Base-by-base conservation (phyloP, 805 yeast genomes). In the Spathaspora girioi region DNA sequence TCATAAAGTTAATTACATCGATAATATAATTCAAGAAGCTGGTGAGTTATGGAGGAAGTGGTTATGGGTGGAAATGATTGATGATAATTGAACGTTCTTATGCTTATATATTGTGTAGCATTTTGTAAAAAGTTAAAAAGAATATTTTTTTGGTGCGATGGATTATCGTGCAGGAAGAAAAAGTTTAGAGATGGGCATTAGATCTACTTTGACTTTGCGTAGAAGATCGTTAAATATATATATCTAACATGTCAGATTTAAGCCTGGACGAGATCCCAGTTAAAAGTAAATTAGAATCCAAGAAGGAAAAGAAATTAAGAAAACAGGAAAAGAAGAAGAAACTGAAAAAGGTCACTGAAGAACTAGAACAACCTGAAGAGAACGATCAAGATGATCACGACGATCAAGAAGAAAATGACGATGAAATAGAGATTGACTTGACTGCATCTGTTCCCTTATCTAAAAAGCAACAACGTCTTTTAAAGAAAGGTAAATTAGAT, bases 1-100 rank as follows among this genome's bases (percentile, higher is more conserved):
- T n/a, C 80, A 80, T 35, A 73, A 72, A 50, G 70, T 76, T 41
- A 80, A 78, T 55, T 89, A 87, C 57, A 86, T 89, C 64, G 91
- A 87, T 61, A 86, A 84, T 56, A 77, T 89, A 27, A 76, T 89
- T 43, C 70, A 73, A 50, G 92, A 86, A 64, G 92, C 96, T 2
- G 96, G 96, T 31, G 96, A 89, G 61, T 73, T 87, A 43, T 89
- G 96, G 96, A 75, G 97, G 56, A 86, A 83, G 59, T 88, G 93
- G 89, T 69, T 87, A 40, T 88, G 75, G 75, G 57, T 65, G 56
- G 78, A 73, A 53, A 65, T 69, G 69, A 58, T 62, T 43, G 74
- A 69, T 43, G 69, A 67, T 43, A 61, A 59, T 52, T 60, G 47
- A 43, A 38, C n/a, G 46, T 11, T 18, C n/a, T 12, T 45, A 20